A percentile compares a stretch with the other conserved stretches of the same genome.
Conservation (phyloP, 208 protist species). For the Leishmania aethiopica region DNA sequence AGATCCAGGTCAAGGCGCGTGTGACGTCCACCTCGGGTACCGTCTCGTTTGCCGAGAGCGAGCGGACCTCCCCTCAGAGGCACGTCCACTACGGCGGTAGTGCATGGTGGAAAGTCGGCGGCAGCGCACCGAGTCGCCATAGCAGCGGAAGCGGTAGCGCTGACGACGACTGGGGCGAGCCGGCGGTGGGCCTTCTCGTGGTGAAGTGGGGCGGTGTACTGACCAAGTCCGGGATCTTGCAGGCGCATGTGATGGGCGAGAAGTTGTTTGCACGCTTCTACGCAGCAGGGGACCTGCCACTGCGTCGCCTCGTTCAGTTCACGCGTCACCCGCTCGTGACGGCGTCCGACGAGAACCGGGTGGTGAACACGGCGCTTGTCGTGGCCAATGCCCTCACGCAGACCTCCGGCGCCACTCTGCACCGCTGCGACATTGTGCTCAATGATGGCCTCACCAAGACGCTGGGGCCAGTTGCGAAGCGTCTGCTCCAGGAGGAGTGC, state of each 20-base stretch:
- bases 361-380: constrained; percentile 54
- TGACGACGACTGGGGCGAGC: constrained; percentile 14
- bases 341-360: constrained; percentile 45
- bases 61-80: not conserved
- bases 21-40: constrained; percentile 4
- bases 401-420: constrained; percentile 23
- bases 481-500: constrained; percentile 55
- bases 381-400: constrained; percentile 54
- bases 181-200: constrained; percentile 39
- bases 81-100: not conserved
- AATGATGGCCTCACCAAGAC: constrained; percentile 52
- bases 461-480: constrained; percentile 34
- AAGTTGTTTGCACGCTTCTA: constrained; percentile 62
- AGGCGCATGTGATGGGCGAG: constrained; percentile 54
- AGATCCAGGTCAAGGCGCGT: constrained; percentile 46
- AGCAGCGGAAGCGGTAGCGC: constrained; percentile 3
- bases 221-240: constrained; percentile 46
- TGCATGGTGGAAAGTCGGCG: not conserved
- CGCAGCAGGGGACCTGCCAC: constrained; percentile 50
- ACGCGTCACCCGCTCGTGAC: constrained; percentile 37
- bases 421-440: constrained; percentile 33
- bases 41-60: constrained; percentile 31
- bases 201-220: constrained; percentile 69
- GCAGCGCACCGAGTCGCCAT: not conserved
- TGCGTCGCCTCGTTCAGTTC: constrained; percentile 43